These are phyloP conservation scores for Dorcoceras hygrometricum DNA, from an alignment of 257 asterid species.

Conservation along the genomic window DNA sequence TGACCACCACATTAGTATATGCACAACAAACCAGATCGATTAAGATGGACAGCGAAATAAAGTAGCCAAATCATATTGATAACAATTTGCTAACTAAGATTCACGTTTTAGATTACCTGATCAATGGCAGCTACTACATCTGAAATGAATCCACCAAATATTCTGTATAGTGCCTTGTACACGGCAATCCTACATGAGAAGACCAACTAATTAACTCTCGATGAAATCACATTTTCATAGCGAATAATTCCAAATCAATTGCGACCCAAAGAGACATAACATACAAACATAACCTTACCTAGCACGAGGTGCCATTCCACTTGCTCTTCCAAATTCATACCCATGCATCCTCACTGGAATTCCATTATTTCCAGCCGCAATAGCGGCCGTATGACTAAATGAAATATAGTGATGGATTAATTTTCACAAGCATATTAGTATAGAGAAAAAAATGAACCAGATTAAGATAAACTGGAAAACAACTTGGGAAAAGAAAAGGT, in stretches of 20 bases:
- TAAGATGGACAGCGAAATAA: background rate
- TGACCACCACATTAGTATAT: background rate
- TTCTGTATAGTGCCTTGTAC: slow-evolving; percentile 94
- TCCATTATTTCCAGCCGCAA: slow-evolving; percentile 99
- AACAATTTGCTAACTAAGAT: slow-evolving; percentile 4
- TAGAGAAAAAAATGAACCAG: background rate
- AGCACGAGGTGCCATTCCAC: slow-evolving; percentile 99
- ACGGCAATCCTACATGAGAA: slow-evolving; percentile 86
- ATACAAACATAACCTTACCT: slow-evolving; percentile 46
- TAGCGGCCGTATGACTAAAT: slow-evolving; percentile 80
- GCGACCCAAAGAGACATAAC: background rate
- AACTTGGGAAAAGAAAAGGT: slow-evolving; percentile 1
- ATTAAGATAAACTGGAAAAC: background rate
- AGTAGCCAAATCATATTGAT: slow-evolving; percentile 14
- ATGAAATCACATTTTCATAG: slow-evolving; percentile 4
- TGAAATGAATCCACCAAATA: slow-evolving; percentile 93
- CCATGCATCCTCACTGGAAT: slow-evolving; percentile 93
- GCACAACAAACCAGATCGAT: slow-evolving; percentile 2
- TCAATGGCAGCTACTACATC: slow-evolving; percentile 99
- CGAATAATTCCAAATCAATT: background rate
- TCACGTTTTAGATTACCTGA: slow-evolving; percentile 55
- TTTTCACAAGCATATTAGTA: slow-evolving; percentile 8
- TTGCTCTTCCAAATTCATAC: slow-evolving; percentile 92
- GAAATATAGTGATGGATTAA: slow-evolving; percentile 15
- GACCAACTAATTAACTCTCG: slow-evolving; percentile 23